Conservation (phyloP, 352 stramenopile genomes). For the Phytophthora colocasiae region DNA sequence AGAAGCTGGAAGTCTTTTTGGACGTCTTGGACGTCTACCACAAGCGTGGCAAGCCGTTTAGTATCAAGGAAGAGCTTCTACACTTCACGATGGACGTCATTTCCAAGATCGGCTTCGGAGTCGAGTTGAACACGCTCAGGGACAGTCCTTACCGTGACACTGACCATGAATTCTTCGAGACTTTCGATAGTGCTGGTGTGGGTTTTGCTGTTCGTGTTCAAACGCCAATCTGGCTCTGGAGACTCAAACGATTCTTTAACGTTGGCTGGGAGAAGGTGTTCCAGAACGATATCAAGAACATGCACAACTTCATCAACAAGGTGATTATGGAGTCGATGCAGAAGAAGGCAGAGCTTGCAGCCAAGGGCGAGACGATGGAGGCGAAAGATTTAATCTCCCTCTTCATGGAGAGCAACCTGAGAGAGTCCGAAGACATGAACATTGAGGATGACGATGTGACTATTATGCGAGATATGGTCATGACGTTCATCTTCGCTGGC, state of each 20-base stretch:
- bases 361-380: constrained; percentile 42
- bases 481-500: constrained; percentile 78
- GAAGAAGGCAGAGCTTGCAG: constrained; percentile 52
- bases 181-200: constrained; percentile 45
- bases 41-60: constrained; percentile 29
- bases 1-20: constrained; percentile 40
- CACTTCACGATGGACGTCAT: constrained; percentile 72
- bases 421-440: constrained; percentile 26
- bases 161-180: constrained; percentile 49
- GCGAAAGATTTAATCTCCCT: constrained; percentile 56
- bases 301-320: constrained; percentile 50
- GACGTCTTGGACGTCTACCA: constrained; percentile 26
- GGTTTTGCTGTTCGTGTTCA: constrained; percentile 37
- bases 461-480: constrained; percentile 70
- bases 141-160: constrained; percentile 29
- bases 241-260: constrained; percentile 37
- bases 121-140: constrained; percentile 49
- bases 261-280: constrained; percentile 50
- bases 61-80: constrained; percentile 50
- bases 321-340: constrained; percentile 56
- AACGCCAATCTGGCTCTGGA: constrained; percentile 45
- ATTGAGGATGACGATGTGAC: constrained; percentile 35
- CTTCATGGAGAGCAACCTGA: constrained; percentile 45
- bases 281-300: constrained; percentile 39
- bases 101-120: constrained; percentile 61